Evolutionary conservation across 495 filamentous ascomycete species (phyloP).

Genomic region (Jackrogersella minutella): DNA sequence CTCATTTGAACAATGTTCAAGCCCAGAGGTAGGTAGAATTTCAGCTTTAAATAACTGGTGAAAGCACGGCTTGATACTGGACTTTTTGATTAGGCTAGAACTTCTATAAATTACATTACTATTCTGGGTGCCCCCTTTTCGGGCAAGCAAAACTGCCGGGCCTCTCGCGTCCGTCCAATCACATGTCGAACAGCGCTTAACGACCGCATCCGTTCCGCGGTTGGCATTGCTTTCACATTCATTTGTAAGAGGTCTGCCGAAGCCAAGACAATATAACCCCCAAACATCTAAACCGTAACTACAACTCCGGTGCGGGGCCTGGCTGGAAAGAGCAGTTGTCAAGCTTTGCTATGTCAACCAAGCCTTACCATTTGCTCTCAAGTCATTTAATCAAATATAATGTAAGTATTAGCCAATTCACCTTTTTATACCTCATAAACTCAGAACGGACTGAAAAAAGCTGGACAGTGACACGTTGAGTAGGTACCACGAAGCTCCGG

Average conservation of each 20-base stretch:
- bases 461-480: neutral
- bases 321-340: constrained; percentile 33
- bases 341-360: constrained; percentile 7
- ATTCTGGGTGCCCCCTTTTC: neutral
- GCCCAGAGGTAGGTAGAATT: neutral
- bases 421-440: neutral
- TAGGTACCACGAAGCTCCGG: neutral
- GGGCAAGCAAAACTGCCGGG: constrained; percentile 27
- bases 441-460: neutral
- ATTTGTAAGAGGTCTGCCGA: constrained; percentile 27
- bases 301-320: constrained; percentile 38
- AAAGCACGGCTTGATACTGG: neutral
- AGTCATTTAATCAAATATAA: constrained; percentile 29
- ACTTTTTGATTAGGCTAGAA: constrained; percentile 25
- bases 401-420: constrained; percentile 26
- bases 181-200: constrained; percentile 18
- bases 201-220: constrained; percentile 10
- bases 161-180: constrained; percentile 16
- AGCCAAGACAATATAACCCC: constrained; percentile 31
- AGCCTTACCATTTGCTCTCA: constrained; percentile 1
- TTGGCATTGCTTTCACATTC: constrained; percentile 2
- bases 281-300: constrained; percentile 22
- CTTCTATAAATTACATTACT: constrained; percentile 12
- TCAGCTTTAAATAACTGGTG: constrained; percentile 26
- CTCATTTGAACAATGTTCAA: neutral